Evolutionary conservation across 164 flowering plant genomes (phyloP), one percentile per base, ranked within the genome.

Genomic region (Brasenia schreberi): DNA sequence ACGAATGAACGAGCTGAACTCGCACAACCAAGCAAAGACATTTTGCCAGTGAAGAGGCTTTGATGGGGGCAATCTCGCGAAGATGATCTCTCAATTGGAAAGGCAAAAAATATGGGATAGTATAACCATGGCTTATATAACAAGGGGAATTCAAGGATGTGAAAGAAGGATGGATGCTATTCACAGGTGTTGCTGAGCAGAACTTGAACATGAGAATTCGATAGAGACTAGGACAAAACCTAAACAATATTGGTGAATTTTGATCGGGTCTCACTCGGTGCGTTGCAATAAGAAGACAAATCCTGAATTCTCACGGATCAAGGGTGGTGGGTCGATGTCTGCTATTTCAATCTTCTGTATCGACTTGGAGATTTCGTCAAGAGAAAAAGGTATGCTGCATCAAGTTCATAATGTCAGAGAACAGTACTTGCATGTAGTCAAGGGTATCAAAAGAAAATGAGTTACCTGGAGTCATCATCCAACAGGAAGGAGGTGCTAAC

Each of bases 361-460:
- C 12, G 97, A 84, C 72, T 88, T 90, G 68, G 96, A 90, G 68
- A 95, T 86, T 77, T 95, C 97, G 65, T 95, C 99, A 70, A 90
- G 87, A 0, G 97, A 73, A 81, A 95, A 95, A 0, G 97, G 99
- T 64, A 95, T 92, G 83, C 99, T 95, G 96, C 85, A 74, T 19
- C 10, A 61, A 23, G 7, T 11, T 18, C 9, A 61, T 18, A 61
- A 49, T 14, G 16, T 49, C 10, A 49, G 56, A 49, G 16, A 49
- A 49, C 56, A 49, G 10, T 14, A 49, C 9, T 14, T 14, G 16
- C 12, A 49, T 9, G 16, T 49, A 49, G 56, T 52, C 0, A 5
- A 33, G 39, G 39, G 39, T 33, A 33, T 33, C 39, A 33, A 33
- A 33, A 33, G 39, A 33, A 33, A 33, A 33, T 2, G 7, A 61